These are phyloP conservation scores for Coemansia sp. DNA, from an alignment of 371 early-diverging fungal genomes.

Conservation along the genomic window DNA sequence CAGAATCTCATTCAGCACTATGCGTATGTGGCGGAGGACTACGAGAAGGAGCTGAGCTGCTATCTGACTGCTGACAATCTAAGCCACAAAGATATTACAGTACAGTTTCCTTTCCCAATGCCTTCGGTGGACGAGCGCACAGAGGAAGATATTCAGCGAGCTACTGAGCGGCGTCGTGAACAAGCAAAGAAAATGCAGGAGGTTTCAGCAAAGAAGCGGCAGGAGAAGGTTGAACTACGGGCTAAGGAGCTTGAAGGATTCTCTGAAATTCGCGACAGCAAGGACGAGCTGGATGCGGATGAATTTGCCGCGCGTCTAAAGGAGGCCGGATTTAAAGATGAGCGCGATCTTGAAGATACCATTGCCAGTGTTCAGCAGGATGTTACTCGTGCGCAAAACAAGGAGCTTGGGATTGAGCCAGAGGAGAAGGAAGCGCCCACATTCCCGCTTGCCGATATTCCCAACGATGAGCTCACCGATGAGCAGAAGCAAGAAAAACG, in stretches of 20 bases:
- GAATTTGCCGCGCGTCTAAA: slow-evolving; percentile 58
- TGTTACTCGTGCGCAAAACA: slow-evolving; percentile 72
- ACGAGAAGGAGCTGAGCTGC: slow-evolving; percentile 59
- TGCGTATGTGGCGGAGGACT: slow-evolving; percentile 73
- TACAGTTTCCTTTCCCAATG: slow-evolving; percentile 53
- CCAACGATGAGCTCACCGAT: slow-evolving; percentile 76
- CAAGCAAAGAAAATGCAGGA: slow-evolving; percentile 68
- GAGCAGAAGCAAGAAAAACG: slow-evolving; percentile 79
- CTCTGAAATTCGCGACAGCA: slow-evolving; percentile 56
- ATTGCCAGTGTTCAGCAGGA: slow-evolving; percentile 66
- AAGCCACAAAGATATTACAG: slow-evolving; percentile 25
- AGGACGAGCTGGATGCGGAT: slow-evolving; percentile 54
- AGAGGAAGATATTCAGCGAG: slow-evolving; percentile 69
- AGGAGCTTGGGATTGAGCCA: slow-evolving; percentile 78
- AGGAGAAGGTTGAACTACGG: slow-evolving; percentile 67
- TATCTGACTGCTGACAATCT: slow-evolving; percentile 31
- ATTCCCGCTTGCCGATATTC: slow-evolving; percentile 73
- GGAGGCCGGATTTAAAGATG: slow-evolving; percentile 66
- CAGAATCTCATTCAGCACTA: slow-evolving; percentile 67
- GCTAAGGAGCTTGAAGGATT: slow-evolving; percentile 51
- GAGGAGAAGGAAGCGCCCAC: slow-evolving; percentile 73
- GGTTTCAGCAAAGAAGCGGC: slow-evolving; percentile 72
- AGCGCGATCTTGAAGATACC: slow-evolving; percentile 70
- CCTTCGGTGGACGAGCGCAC: slow-evolving; percentile 68
- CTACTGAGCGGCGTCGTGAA: slow-evolving; percentile 67